Base-by-base conservation (phyloP, 352 stramenopile genomes). In the Globisporangium cylindrosporum region DNA sequence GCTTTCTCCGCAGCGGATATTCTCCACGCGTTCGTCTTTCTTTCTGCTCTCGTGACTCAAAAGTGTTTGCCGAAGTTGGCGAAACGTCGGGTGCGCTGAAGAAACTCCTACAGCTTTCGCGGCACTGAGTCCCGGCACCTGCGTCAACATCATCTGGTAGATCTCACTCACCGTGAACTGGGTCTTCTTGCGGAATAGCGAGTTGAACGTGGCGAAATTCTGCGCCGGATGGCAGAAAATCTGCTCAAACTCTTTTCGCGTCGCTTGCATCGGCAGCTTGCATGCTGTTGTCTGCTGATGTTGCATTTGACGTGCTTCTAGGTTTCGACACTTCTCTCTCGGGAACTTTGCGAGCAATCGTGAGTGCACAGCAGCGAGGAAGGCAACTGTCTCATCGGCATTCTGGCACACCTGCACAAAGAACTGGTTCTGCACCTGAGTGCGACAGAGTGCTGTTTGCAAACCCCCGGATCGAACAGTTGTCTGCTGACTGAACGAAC, bases 91-190 rank as follows among this genome's bases (percentile, higher is more conserved):
- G 62, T 85, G 84, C 38, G 71, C 74, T 0, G 70, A 59, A 22
- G 72, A 78, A 10, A 94, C 48, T 4, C 72, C 81, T 0, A 76
- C 74, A 0, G 80, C 86, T 64, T 88, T 89, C 20, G 78, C 67
- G 18, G 78, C 79, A 66, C 81, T 92, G 0, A 94, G 54, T 0
- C 81, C 79, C 4, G 84, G 84, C 4, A 79, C 78, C 68, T 95
- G 88, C 69, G 91, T 86, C 3, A 95, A 80, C 88, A 95, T 95
- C 72, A 86, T 86, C 60, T 93, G 84, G 64, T 88, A 91, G 65
- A 95, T 79, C 43, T 95, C 86, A 25, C 79, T 73, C 4, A 86
- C 84, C 0, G 77, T 89, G 24, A 94, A 92, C 27, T 89, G 80
- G 1, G 72, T 68, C 62, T 91, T 90, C 65, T 94, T 95, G 8